These are phyloP conservation scores for Wickerhamiella allomyrinae DNA, from an alignment of 805 yeast genomes.

Conservation along the genomic window DNA sequence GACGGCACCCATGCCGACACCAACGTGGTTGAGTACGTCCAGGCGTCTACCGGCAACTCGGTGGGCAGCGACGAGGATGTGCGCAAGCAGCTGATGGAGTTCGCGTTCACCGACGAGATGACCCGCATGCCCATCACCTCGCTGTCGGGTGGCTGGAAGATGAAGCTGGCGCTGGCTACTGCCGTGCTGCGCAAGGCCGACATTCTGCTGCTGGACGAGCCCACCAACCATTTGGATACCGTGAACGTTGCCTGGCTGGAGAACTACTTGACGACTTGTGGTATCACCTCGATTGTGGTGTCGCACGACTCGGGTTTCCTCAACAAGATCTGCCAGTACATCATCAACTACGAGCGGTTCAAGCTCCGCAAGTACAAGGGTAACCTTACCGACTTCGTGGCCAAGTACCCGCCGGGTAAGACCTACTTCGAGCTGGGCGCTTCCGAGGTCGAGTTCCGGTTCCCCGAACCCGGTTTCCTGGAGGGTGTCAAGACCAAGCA, in stretches of 20 bases:
- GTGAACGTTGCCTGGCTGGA: constrained; percentile 86
- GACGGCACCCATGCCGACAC: constrained; percentile 90
- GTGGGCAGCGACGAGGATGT: constrained; percentile 55
- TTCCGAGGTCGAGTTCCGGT: constrained; percentile 86
- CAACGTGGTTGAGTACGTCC: constrained; percentile 75
- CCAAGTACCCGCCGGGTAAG: constrained; percentile 89
- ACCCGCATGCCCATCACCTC: constrained; percentile 58
- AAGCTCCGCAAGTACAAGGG: constrained; percentile 93
- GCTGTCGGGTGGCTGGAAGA: constrained; percentile 97
- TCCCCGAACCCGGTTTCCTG: constrained; percentile 96
- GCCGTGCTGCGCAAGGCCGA: constrained; percentile 98
- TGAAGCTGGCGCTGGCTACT: constrained; percentile 96
- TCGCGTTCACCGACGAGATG: constrained; percentile 91
- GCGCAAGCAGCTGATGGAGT: constrained; percentile 58
- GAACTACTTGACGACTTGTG: constrained; percentile 60
- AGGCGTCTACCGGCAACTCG: constrained; percentile 69
- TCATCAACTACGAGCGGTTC: constrained; percentile 90
- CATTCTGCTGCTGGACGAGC: constrained; percentile 87
- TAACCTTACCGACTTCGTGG: constrained; percentile 82
- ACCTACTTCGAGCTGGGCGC: constrained; percentile 90
- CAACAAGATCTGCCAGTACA: constrained; percentile 91
- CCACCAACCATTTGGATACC: constrained; percentile 96
- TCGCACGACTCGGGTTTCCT: constrained; percentile 96
- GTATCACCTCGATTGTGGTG: constrained; percentile 87
- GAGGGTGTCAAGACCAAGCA: constrained; percentile 96